Conservation (phyloP, 805 yeast species). For the Jamesozyma lodderae region DNA sequence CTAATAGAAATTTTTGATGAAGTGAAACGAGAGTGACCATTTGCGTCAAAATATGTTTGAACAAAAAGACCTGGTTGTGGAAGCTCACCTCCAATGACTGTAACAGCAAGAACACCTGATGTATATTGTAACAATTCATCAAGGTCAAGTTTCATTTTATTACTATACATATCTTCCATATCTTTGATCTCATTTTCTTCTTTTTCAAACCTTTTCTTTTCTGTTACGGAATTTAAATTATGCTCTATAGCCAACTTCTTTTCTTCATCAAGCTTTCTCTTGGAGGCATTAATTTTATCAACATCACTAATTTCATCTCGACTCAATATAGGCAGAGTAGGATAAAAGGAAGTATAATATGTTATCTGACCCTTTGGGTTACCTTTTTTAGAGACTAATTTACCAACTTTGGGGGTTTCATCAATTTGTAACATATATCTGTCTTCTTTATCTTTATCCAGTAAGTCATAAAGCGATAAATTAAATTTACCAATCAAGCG, state of each 20-base stretch:
- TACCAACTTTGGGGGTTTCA: constrained; percentile 45
- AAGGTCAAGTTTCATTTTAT: constrained; percentile 42
- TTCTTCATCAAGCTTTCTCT: constrained; percentile 27
- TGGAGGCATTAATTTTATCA: constrained; percentile 32
- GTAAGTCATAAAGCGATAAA: constrained; percentile 51
- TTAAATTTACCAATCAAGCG: constrained; percentile 75
- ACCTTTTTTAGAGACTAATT: constrained; percentile 55
- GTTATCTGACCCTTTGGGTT: constrained; percentile 70
- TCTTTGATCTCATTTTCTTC: constrained; percentile 24
- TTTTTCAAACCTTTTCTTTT: constrained; percentile 19
- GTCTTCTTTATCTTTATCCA: constrained; percentile 51
- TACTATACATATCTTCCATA: constrained; percentile 31
- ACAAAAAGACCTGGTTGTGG: constrained; percentile 48
- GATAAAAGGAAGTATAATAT: constrained; percentile 71
- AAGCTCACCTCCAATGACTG: constrained; percentile 47
- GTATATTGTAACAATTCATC: constrained; percentile 46
- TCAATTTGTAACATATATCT: constrained; percentile 48
- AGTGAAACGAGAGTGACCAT: constrained; percentile 49
- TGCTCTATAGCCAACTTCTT: constrained; percentile 25
- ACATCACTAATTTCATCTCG: constrained; percentile 57
- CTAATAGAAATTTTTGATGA: constrained; percentile 37
- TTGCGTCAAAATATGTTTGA: constrained; percentile 65
- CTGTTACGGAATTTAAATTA: constrained; percentile 11
- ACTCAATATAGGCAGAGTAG: constrained; percentile 61
- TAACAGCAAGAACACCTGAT: constrained; percentile 65